phyloP scores from a whole-genome alignment of 139 green algal genomes.

The Mesotaenium endlicherianum region DNA sequence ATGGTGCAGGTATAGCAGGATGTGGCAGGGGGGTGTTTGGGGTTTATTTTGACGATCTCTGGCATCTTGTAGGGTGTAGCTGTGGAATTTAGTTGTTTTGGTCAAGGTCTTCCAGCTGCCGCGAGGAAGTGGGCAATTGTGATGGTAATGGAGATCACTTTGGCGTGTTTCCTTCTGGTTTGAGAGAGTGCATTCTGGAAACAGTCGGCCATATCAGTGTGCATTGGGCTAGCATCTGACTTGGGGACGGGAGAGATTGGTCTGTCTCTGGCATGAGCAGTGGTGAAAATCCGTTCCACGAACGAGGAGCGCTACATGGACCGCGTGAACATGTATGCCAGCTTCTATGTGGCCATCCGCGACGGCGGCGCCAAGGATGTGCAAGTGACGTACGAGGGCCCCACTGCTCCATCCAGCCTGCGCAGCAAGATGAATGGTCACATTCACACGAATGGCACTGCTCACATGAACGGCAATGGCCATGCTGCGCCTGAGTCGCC shows the following conservation, averaged over 20 bases:
- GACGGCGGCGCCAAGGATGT: conserved; percentile 3
- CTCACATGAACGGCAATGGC: conserved; percentile 14
- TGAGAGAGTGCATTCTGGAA: no score
- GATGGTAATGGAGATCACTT: neutral
- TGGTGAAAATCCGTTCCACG: conserved; percentile 73
- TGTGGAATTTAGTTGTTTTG: no score
- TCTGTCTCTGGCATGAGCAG: conserved; percentile 36
- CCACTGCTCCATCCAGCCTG: neutral
- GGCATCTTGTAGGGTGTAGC: no score
- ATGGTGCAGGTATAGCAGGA: no score
- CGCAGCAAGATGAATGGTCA: no score
- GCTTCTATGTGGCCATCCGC: conserved; percentile 48
- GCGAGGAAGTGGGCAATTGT: no score
- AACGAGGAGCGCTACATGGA: conserved; percentile 83
- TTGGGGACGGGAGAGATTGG: neutral
- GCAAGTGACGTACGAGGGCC: conserved; percentile 16
- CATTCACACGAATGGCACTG: neutral
- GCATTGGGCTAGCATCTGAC: no score
- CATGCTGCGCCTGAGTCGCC: neutral
- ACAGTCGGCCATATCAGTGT: no score
- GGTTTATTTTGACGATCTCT: no score
- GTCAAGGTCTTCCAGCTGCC: no score
- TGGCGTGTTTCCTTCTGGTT: neutral
- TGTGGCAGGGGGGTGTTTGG: no score
- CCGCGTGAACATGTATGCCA: conserved; percentile 55